Evolutionary conservation across 2,329 filamentous ascomycete species (phyloP).

Genomic region (Helotiales sp.): DNA sequence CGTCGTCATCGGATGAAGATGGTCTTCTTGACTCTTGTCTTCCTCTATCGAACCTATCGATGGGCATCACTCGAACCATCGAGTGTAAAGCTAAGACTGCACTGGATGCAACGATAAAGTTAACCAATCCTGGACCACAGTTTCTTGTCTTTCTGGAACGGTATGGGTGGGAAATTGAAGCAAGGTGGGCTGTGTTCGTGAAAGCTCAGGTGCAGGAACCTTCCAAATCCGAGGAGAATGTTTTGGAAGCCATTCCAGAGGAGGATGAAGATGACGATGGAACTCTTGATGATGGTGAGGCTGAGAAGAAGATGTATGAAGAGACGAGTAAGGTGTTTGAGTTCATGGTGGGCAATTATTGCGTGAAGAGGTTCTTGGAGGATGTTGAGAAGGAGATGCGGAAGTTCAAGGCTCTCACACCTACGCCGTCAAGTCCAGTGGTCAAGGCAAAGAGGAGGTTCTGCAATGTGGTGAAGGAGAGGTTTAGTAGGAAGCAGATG

Average conservation of each 20-base stretch:
- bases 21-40: conserved; percentile 2
- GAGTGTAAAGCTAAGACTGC: neutral
- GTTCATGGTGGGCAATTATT: conserved; percentile 22
- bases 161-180: conserved; percentile 20
- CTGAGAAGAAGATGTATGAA: no score
- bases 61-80: neutral
- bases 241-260: neutral
- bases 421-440: neutral
- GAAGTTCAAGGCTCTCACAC: neutral
- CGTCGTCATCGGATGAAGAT: neutral
- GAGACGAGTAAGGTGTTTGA: conserved; percentile 9
- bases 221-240: neutral
- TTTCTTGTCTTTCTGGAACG: conserved; percentile 24
- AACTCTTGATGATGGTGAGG: neutral
- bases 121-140: conserved; percentile 20
- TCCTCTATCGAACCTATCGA: neutral
- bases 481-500: neutral
- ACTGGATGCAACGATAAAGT: neutral
- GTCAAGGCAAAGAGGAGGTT: neutral
- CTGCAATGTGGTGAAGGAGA: neutral
- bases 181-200: conserved; percentile 1
- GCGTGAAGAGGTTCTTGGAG: conserved; percentile 15
- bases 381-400: conserved; percentile 9
- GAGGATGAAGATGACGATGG: neutral
- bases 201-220: neutral